phyloP scores from a whole-genome alignment of 345 rosid species.

The Boechera divaricarpa region DNA sequence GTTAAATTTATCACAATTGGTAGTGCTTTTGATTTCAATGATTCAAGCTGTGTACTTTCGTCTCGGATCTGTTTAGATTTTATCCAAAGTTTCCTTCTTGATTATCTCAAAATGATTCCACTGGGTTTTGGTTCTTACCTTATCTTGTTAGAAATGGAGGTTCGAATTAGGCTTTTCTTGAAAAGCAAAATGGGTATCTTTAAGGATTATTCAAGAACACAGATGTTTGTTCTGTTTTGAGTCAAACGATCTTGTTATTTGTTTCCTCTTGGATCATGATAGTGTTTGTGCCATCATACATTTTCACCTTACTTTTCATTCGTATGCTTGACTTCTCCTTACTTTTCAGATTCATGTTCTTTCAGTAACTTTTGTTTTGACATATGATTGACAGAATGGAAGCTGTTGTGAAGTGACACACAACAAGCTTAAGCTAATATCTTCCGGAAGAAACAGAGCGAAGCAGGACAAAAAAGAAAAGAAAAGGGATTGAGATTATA shows the following conservation, averaged over 20 bases:
- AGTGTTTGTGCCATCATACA: not conserved
- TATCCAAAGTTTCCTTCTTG: not conserved
- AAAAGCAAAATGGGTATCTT: not conserved
- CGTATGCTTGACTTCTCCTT: too few relatives aligned
- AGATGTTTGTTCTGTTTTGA: not conserved
- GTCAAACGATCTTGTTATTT: not conserved
- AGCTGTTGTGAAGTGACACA: slow-evolving; percentile 27
- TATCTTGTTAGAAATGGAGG: slow-evolving; percentile 13
- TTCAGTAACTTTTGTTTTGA: not conserved
- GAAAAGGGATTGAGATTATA: slow-evolving; percentile 11
- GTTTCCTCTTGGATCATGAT: not conserved
- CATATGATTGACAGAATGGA: slow-evolving; percentile 32
- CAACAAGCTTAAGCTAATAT: not conserved
- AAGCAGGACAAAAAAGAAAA: not conserved
- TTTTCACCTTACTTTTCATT: not conserved
- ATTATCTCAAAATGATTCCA: not conserved
- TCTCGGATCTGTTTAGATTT: not conserved
- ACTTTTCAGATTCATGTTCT: not conserved
- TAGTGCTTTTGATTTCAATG: not conserved
- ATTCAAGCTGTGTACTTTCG: not conserved
- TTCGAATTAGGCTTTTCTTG: not conserved
- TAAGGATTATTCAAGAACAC: not conserved
- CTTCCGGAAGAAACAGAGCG: slow-evolving; percentile 10
- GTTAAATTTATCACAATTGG: not conserved
- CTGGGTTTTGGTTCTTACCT: not conserved